Percentiles rank a stretch among this genome's conserved stretches.
These are phyloP conservation scores for Neonectria ditissima DNA, from an alignment of 2,329 filamentous ascomycete genomes.

Conservation along the genomic window DNA sequence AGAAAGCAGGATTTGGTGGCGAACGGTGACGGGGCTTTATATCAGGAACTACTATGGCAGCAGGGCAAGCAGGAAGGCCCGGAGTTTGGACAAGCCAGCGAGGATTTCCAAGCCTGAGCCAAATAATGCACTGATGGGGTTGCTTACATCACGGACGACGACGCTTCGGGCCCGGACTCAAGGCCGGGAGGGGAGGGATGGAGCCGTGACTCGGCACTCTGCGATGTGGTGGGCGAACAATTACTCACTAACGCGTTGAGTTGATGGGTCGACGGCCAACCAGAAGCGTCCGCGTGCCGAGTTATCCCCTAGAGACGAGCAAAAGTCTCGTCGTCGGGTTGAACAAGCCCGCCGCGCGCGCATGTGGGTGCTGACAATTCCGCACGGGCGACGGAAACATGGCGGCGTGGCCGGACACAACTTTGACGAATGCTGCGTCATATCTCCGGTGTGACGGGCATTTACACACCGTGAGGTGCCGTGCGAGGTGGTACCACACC, in stretches of 20 bases:
- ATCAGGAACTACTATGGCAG: conserved; percentile 1
- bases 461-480: conserved; percentile 3
- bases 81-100: conserved; percentile 11
- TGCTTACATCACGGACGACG: conserved; percentile 21
- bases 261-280: conserved; percentile 13
- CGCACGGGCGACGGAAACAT: not conserved
- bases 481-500: conserved; percentile 1
- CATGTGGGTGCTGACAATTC: conserved; percentile 21
- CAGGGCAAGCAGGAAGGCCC: conserved; percentile 6
- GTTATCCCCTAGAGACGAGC: conserved; percentile 16
- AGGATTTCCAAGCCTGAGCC: conserved; percentile 15
- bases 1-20: conserved; percentile 8
- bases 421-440: conserved; percentile 21
- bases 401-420: conserved; percentile 17
- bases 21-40: conserved; percentile 18
- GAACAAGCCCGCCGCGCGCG: conserved; percentile 9
- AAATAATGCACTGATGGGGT: conserved; percentile 1
- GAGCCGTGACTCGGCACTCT: conserved; percentile 26
- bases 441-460: conserved; percentile 20
- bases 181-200: conserved; percentile 21
- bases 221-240: conserved; percentile 7
- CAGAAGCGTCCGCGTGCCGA: conserved; percentile 22
- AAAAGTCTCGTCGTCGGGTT: not conserved
- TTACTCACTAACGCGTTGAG: not conserved
- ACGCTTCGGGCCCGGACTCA: conserved; percentile 19